Base-by-base conservation (phyloP, 345 rosid genomes). In the Clarkia xantiana region DNA sequence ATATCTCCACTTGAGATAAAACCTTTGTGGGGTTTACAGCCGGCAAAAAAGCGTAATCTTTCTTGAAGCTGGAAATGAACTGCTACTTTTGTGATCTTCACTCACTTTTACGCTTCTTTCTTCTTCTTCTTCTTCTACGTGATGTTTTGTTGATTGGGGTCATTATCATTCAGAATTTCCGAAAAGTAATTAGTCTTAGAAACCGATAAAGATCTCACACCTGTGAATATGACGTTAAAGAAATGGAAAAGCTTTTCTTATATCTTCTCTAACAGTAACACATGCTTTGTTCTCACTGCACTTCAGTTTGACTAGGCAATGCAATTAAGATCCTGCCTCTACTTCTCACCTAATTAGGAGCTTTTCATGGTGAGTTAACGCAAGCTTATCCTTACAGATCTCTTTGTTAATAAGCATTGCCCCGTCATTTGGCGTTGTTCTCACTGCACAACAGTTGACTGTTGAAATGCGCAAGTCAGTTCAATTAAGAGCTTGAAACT, bases 161-260 rank as follows among this genome's bases (percentile, higher is more conserved):
- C 45, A 45, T n/a, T n/a, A n/a, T 59, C 51, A 44, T 18, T 59
- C 14, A 46, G 46, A 52, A 49, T 49, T 47, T 44, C 45, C 51
- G 45, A 29, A 34, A 42, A 17, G 47, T 23, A 14, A 3, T 22
- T 22, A 22, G 2, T 22, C 25, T 13, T 16, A 13, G 14, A 42
- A 11, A 9, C 39, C 8, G 55, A 49, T 23, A 19, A 20, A 49
- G 53, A 13, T 49, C 53, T 14, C 53, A 23, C 14, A 11, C 40
- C 53, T 18, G 53, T 49, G 41, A 49, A 25, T 18, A 29, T 6
- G 51, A 12, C 34, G 13, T 2, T 14, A 11, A 49, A 14, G 7
- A 14, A 14, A 36, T 49, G 16, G 16, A 52, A 34, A 38, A 17
- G 9, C 38, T 42, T 16, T 49, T 45, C 23, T 34, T 7, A 1